phyloP scores from a whole-genome alignment of 495 filamentous ascomycete species.

The Tuber melanosporum region DNA sequence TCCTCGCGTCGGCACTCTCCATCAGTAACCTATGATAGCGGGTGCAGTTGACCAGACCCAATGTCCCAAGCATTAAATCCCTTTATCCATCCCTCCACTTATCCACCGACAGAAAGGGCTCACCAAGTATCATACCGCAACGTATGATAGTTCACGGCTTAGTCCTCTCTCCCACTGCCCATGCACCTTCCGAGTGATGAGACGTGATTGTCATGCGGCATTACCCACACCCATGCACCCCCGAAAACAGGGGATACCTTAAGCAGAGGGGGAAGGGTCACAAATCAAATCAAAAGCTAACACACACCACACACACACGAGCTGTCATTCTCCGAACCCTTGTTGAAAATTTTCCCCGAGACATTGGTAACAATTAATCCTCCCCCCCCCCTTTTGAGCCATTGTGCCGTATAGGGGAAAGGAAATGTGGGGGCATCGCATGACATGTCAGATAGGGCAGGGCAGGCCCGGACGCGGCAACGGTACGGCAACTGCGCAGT shows the following conservation, averaged over 20 bases:
- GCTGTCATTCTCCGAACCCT: conserved; percentile 3
- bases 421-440: neutral
- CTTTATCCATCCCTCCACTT: neutral
- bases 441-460: neutral
- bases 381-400: neutral
- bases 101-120: neutral
- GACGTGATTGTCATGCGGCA: neutral
- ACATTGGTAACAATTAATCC: neutral
- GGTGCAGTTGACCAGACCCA: neutral
- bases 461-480: neutral
- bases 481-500: neutral
- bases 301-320: neutral
- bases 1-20: neutral
- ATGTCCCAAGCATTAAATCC: neutral
- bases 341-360: neutral
- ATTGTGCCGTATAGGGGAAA: neutral
- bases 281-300: neutral
- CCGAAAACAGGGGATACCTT: too few species aligned
- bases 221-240: neutral
- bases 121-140: neutral
- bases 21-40: neutral
- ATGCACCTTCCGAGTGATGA: neutral
- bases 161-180: neutral
- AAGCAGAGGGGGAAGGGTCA: neutral
- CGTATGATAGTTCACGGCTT: neutral